phyloP scores from a whole-genome alignment of 1,284 basidiomycete genomes.

The Apiotrichum mycotoxinovorans region DNA sequence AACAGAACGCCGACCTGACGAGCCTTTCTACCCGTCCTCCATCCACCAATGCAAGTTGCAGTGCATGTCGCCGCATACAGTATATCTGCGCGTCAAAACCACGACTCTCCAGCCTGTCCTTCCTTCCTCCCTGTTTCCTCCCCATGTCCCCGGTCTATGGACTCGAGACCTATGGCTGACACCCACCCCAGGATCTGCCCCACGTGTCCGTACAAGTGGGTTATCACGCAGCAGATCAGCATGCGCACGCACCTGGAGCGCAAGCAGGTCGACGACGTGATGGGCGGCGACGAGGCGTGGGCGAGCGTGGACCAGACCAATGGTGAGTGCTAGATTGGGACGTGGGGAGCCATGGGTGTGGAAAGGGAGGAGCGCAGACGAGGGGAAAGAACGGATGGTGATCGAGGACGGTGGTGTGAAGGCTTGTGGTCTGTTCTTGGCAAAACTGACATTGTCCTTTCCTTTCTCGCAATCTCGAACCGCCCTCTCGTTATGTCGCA shows the following conservation, averaged over 20 bases:
- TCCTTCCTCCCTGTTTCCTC: background rate
- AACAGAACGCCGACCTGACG: no score
- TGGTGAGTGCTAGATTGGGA: conserved; percentile 53
- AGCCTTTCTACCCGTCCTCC: no score
- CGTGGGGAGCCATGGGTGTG: background rate
- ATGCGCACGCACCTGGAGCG: conserved; percentile 75
- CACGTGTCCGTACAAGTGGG: conserved; percentile 92
- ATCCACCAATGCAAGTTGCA: no score
- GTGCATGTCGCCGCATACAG: no score
- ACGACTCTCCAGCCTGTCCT: no score
- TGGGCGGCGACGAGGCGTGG: conserved; percentile 92
- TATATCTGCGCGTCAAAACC: no score
- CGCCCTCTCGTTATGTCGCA: background rate
- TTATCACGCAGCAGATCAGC: conserved; percentile 72
- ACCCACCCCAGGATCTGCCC: conserved; percentile 75
- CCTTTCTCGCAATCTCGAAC: no score
- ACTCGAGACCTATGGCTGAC: background rate
- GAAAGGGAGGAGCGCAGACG: no score
- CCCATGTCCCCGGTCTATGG: background rate
- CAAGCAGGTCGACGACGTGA: conserved; percentile 87
- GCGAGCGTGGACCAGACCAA: conserved; percentile 87
- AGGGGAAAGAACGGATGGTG: background rate
- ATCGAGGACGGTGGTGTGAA: no score
- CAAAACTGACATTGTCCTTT: background rate
- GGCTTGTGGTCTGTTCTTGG: no score